Evolutionary conservation across 768 basidiomycete genomes (phyloP).

Genomic region (Lactifluus volemus): DNA sequence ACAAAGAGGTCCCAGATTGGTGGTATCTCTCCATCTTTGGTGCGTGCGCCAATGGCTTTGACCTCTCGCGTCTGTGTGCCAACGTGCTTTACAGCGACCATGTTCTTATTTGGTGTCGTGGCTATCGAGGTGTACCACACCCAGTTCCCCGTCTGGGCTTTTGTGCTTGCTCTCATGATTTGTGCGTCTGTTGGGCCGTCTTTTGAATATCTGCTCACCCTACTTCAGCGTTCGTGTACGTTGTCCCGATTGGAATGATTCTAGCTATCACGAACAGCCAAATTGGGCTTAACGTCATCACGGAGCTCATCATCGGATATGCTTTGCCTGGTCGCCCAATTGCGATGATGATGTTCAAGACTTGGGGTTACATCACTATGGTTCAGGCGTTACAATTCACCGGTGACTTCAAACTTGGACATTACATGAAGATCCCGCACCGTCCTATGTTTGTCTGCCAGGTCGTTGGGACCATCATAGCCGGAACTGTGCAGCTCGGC

Average conservation of each 20-base stretch:
- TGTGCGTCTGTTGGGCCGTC: constrained; percentile 27
- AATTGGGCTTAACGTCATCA: constrained; percentile 63
- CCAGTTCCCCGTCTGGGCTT: constrained; percentile 62
- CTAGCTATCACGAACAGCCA: constrained; percentile 28
- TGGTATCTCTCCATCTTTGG: constrained; percentile 36
- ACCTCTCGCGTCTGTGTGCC: background rate
- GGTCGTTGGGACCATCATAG: constrained; percentile 55
- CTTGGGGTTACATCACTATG: constrained; percentile 69
- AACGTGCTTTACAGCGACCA: constrained; percentile 30
- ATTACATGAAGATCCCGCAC: no score
- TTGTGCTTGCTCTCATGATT: constrained; percentile 61
- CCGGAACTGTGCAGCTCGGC: constrained; percentile 66
- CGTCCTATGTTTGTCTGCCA: constrained; percentile 65
- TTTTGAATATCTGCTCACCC: background rate
- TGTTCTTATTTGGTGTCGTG: constrained; percentile 63
- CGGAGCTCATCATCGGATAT: constrained; percentile 76
- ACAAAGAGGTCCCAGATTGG: background rate
- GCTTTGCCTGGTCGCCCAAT: constrained; percentile 72
- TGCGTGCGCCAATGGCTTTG: background rate
- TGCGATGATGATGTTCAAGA: constrained; percentile 85
- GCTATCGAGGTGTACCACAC: constrained; percentile 66
- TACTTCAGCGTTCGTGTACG: constrained; percentile 31
- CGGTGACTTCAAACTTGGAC: constrained; percentile 31
- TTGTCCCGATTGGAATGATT: constrained; percentile 47
- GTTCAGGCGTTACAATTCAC: constrained; percentile 62